A percentile compares a stretch with the other conserved stretches of the same genome.
Evolutionary conservation across 371 early-diverging fungal genomes (phyloP).

Genomic region (Thermomucor indicae-seudaticae): DNA sequence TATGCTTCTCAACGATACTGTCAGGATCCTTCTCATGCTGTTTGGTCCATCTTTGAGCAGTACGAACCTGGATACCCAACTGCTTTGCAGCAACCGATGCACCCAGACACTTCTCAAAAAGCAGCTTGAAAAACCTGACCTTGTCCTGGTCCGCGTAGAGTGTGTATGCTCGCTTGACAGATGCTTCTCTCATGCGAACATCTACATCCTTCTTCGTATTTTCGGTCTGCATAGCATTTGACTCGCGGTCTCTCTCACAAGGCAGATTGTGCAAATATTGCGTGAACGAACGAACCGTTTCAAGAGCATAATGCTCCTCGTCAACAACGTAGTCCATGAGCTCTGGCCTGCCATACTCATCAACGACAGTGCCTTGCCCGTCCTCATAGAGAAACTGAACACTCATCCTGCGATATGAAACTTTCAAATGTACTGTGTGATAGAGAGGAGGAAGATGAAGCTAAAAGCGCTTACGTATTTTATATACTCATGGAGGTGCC

Average conservation of each 20-base stretch:
- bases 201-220: constrained; percentile 10
- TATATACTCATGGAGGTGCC: background rate
- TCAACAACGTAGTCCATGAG: constrained; percentile 16
- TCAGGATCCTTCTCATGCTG: no score
- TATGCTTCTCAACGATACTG: no score
- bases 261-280: constrained; percentile 3
- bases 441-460: background rate
- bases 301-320: constrained; percentile 12
- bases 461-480: background rate
- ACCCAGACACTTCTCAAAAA: no score
- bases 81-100: no score
- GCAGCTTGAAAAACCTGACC: constrained; percentile 14
- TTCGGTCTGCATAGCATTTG: background rate
- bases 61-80: no score
- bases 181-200: constrained; percentile 13
- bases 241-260: background rate
- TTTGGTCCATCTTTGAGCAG: no score
- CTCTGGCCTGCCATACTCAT: constrained; percentile 9
- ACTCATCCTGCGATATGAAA: background rate
- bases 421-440: background rate
- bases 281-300: constrained; percentile 7
- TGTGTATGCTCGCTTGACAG: constrained; percentile 9
- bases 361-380: constrained; percentile 11
- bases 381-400: constrained; percentile 6
- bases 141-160: no score